Percentiles rank a stretch among this genome's conserved stretches.
Evolutionary conservation across 176 grass and related monocot species (phyloP).

Genomic region (Oryza officinalis): DNA sequence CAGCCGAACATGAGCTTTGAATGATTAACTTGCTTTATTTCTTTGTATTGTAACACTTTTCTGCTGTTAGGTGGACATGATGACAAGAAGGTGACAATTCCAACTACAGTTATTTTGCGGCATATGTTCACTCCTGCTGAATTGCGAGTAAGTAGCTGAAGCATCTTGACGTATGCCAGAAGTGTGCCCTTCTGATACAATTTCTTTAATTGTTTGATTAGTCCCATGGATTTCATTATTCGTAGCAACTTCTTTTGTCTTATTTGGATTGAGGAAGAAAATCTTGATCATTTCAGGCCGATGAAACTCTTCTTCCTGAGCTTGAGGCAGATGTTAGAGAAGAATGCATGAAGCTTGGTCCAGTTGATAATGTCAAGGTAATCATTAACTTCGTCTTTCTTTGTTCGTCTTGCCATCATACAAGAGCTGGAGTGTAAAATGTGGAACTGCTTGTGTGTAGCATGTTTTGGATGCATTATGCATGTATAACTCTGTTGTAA

Average conservation of each 20-base stretch:
- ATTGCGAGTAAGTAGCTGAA: conserved; percentile 70
- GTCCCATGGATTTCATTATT: conserved; percentile 3
- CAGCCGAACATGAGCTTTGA: not conserved
- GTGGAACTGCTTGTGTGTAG: not conserved
- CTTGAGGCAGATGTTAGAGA: conserved; percentile 86
- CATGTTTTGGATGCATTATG: not conserved
- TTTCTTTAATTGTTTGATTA: conserved; percentile 12
- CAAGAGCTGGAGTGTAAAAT: not conserved
- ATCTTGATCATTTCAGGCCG: conserved; percentile 50
- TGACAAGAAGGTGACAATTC: conserved; percentile 81
- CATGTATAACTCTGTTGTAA: not conserved
- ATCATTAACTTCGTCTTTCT: conserved; percentile 17
- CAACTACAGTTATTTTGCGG: conserved; percentile 68
- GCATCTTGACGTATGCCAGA: not conserved
- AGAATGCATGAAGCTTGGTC: conserved; percentile 79
- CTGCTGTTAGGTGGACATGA: conserved; percentile 83
- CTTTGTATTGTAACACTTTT: conserved; percentile 20
- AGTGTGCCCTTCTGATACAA: not conserved
- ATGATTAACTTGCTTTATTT: conserved; percentile 8
- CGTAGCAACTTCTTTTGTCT: conserved; percentile 13
- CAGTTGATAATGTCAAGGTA: conserved; percentile 92
- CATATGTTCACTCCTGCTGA: conserved; percentile 91
- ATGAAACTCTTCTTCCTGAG: conserved; percentile 85
- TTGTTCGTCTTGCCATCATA: not conserved
- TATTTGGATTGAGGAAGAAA: conserved; percentile 36